A percentile compares a stretch with the other conserved stretches of the same genome.
Evolutionary conservation across 1,139 yeast species (phyloP).

Genomic region (Suhomyces anneliseae): DNA sequence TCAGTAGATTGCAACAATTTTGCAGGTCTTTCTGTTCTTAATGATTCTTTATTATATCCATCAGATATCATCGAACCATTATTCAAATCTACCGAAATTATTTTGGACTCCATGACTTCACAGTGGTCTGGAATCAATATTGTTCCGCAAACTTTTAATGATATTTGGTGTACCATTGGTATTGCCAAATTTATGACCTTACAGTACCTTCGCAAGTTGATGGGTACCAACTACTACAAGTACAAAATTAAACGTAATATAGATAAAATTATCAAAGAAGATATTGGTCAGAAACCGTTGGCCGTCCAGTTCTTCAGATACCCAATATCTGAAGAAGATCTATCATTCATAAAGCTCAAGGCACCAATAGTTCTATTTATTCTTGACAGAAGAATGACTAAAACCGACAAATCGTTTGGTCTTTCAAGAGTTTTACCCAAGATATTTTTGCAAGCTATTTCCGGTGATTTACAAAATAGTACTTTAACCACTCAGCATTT

Average conservation of each 20-base stretch:
- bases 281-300: slow-evolving; percentile 79
- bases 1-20: slow-evolving; percentile 54
- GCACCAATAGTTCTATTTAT: slow-evolving; percentile 86
- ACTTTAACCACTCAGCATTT: slow-evolving; percentile 79
- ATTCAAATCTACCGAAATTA: slow-evolving; percentile 62
- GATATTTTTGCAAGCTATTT: slow-evolving; percentile 89
- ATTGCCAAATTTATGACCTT: slow-evolving; percentile 82
- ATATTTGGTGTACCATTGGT: slow-evolving; percentile 91
- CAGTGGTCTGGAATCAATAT: slow-evolving; percentile 97
- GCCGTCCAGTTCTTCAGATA: slow-evolving; percentile 64
- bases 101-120: slow-evolving; percentile 71
- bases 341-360: slow-evolving; percentile 69
- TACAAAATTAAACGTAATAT: slow-evolving; percentile 65
- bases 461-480: slow-evolving; percentile 86
- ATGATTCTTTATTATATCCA: slow-evolving; percentile 69
- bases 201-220: slow-evolving; percentile 63
- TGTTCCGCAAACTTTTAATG: slow-evolving; percentile 76
- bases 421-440: slow-evolving; percentile 89
- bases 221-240: slow-evolving; percentile 84
- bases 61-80: slow-evolving; percentile 79
- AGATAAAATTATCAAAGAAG: slow-evolving; percentile 68
- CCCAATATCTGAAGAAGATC: slow-evolving; percentile 66
- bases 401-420: slow-evolving; percentile 93
- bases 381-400: slow-evolving; percentile 89
- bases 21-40: slow-evolving; percentile 76